Evolutionary conservation across 768 basidiomycete species (phyloP).

Genomic region (Calocera viscosa): DNA sequence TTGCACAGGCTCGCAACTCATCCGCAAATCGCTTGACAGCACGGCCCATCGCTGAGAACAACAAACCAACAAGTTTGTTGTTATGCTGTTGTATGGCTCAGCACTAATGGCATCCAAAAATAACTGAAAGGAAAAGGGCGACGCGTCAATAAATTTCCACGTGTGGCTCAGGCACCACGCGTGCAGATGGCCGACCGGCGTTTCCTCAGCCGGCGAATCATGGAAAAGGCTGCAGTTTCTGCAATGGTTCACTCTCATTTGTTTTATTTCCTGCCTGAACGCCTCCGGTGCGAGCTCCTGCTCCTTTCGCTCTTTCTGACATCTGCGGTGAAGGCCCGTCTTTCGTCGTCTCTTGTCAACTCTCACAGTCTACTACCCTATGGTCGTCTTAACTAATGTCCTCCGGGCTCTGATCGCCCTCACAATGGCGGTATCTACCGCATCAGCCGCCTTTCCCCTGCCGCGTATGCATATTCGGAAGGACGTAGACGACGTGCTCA

Average conservation of each 20-base stretch:
- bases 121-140: too few species aligned
- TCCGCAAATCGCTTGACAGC: too few species aligned
- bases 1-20: too few species aligned
- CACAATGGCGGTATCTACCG: not conserved
- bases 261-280: not conserved
- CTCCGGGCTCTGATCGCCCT: not conserved
- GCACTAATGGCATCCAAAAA: too few species aligned
- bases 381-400: not conserved
- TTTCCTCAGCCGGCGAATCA: not conserved
- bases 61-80: too few species aligned
- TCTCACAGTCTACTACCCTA: not conserved
- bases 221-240: not conserved
- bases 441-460: not conserved
- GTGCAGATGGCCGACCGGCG: not conserved
- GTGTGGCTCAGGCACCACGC: not conserved
- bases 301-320: not conserved
- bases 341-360: not conserved
- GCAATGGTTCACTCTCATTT: not conserved
- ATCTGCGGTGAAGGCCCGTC: not conserved
- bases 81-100: too few species aligned
- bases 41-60: too few species aligned
- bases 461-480: not conserved
- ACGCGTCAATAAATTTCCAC: not conserved
- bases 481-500: not conserved
- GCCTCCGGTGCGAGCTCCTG: not conserved